These are phyloP conservation scores for Trichoderma cornu-damae DNA, from an alignment of 2,329 filamentous ascomycete species.

Conservation along the genomic window DNA sequence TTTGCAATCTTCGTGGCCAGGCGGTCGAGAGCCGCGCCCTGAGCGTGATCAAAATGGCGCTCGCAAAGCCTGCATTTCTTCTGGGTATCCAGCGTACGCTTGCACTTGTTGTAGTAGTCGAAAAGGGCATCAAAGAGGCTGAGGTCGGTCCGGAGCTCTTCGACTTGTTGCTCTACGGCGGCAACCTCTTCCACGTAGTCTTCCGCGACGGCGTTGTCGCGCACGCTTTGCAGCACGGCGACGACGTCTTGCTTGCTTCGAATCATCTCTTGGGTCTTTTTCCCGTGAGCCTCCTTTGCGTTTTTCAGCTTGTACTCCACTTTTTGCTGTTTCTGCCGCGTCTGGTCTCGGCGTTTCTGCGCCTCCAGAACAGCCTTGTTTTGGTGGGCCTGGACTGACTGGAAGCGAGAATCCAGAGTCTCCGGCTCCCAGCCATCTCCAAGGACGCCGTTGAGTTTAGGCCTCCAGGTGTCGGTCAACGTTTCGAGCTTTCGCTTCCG, in stretches of 20 bases:
- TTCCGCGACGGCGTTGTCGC: conserved; percentile 45
- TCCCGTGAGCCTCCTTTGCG: conserved; percentile 57
- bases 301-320: conserved; percentile 67
- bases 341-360: conserved; percentile 64
- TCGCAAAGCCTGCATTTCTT: conserved; percentile 74
- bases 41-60: conserved; percentile 59
- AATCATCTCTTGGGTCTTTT: conserved; percentile 58
- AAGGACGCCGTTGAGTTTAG: conserved; percentile 62
- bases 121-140: conserved; percentile 64
- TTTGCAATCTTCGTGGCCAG: conserved; percentile 64
- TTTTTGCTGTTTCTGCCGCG: conserved; percentile 68
- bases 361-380: conserved; percentile 55
- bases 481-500: conserved; percentile 71
- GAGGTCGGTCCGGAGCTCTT: conserved; percentile 59
- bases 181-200: conserved; percentile 50
- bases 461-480: conserved; percentile 67
- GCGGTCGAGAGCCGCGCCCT: conserved; percentile 52
- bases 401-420: conserved; percentile 66
- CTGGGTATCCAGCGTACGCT: conserved; percentile 59
- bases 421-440: conserved; percentile 62
- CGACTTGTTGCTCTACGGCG: conserved; percentile 51
- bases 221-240: conserved; percentile 42
- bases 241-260: conserved; percentile 55
- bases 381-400: conserved; percentile 56
- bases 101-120: conserved; percentile 65